These are phyloP conservation scores for Penicillium sp. DNA, from an alignment of 2,329 filamentous ascomycete species.

Conservation along the genomic window DNA sequence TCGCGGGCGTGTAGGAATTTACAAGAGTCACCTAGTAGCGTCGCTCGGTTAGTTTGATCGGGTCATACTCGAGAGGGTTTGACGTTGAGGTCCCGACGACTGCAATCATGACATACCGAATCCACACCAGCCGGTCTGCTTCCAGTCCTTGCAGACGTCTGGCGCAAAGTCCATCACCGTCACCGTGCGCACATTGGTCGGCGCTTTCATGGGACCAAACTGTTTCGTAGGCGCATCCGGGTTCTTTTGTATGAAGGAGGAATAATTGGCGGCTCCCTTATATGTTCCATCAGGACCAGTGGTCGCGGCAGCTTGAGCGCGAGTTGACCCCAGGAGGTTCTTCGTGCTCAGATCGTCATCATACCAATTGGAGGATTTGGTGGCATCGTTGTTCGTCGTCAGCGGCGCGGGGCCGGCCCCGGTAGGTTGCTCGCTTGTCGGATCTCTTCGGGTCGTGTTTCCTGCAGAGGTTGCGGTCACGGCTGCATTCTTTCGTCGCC, in stretches of 20 bases:
- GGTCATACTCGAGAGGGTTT: not conserved
- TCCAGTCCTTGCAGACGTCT: slow-evolving; percentile 93
- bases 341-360: slow-evolving; percentile 59
- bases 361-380: slow-evolving; percentile 83
- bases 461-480: slow-evolving; percentile 58
- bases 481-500: slow-evolving; percentile 63
- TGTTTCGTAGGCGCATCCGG: slow-evolving; percentile 62
- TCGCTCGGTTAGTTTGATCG: not conserved
- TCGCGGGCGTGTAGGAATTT: slow-evolving; percentile 61
- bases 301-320: slow-evolving; percentile 7
- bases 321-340: slow-evolving; percentile 36
- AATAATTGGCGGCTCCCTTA: slow-evolving; percentile 66
- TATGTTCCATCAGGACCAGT: slow-evolving; percentile 60
- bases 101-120: slow-evolving; percentile 21
- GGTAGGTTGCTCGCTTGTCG: slow-evolving; percentile 50
- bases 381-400: slow-evolving; percentile 76
- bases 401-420: slow-evolving; percentile 56
- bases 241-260: slow-evolving; percentile 73
- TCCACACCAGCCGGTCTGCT: slow-evolving; percentile 58
- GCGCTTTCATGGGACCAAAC: slow-evolving; percentile 77
- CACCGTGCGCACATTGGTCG: slow-evolving; percentile 83
- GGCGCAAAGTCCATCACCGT: slow-evolving; percentile 87
- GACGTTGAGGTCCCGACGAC: too few relatives aligned
- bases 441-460: slow-evolving; percentile 35
- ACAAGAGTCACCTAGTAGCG: slow-evolving; percentile 43